phyloP scores from a whole-genome alignment of 345 rosid genomes.

The Lepidium aucheri region DNA sequence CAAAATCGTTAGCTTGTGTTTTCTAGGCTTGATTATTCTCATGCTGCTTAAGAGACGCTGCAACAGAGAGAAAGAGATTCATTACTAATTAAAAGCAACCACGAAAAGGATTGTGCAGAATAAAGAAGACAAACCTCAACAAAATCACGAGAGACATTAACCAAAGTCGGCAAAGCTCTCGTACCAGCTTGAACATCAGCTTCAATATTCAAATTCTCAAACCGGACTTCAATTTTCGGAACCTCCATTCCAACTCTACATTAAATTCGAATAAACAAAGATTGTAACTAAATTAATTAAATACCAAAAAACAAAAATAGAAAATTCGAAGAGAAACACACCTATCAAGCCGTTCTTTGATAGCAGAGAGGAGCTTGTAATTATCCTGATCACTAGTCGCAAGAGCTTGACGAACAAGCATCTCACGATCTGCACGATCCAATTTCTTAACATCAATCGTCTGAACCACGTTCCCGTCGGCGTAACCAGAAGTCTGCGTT shows the following conservation, averaged over 20 bases:
- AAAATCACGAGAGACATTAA: constrained; percentile 51
- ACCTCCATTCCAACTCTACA: constrained; percentile 67
- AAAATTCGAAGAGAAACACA: neutral
- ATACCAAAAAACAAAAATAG: neutral
- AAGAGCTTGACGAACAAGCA: constrained; percentile 61
- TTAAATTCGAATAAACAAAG: neutral
- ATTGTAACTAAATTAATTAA: neutral
- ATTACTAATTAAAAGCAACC: neutral
- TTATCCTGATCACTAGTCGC: constrained; percentile 88
- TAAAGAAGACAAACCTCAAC: constrained; percentile 40
- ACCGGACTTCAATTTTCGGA: constrained; percentile 71
- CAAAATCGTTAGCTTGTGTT: constrained; percentile 44
- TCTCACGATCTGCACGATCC: constrained; percentile 54
- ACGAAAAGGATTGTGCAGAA: neutral
- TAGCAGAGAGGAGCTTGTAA: constrained; percentile 47
- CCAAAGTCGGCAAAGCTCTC: constrained; percentile 84
- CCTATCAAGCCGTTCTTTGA: constrained; percentile 55
- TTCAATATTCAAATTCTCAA: constrained; percentile 48
- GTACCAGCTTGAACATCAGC: constrained; percentile 61
- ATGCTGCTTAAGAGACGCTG: constrained; percentile 38
- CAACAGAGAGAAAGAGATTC: neutral
- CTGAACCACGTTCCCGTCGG: constrained; percentile 30
- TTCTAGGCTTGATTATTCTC: constrained; percentile 41
- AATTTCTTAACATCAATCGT: constrained; percentile 63
- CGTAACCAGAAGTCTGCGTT: constrained; percentile 16